Percentiles rank a stretch among this genome's conserved stretches.
Evolutionary conservation across 2,329 filamentous ascomycete genomes (phyloP).

Genomic region (Ophiognomonia clavigignenti-juglandacearum): DNA sequence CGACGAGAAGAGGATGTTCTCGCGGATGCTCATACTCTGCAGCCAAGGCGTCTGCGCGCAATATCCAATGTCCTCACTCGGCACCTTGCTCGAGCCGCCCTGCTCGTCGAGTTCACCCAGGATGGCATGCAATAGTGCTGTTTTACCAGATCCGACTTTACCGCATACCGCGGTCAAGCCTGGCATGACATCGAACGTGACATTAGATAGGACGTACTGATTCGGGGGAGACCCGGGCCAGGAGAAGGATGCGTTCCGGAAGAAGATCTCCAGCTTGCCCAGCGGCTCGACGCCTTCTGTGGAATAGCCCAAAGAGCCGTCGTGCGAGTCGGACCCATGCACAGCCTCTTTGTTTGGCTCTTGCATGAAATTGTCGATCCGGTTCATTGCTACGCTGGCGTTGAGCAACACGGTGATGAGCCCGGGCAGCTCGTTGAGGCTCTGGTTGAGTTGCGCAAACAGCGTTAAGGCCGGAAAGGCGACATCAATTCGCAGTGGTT

Average conservation of each 20-base stretch:
- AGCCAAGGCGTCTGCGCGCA: slow-evolving; percentile 60
- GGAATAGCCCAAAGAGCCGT: neutral
- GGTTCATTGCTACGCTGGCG: slow-evolving; percentile 73
- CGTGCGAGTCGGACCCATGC: slow-evolving; percentile 29
- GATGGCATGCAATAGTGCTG: slow-evolving; percentile 53
- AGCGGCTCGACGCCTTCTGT: slow-evolving; percentile 12
- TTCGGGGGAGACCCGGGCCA: slow-evolving; percentile 62
- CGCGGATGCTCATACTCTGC: slow-evolving; percentile 59
- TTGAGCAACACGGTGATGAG: slow-evolving; percentile 75
- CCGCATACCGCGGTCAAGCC: slow-evolving; percentile 54
- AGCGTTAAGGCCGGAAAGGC: slow-evolving; percentile 84
- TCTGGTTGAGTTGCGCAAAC: slow-evolving; percentile 69
- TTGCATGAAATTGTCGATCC: slow-evolving; percentile 81
- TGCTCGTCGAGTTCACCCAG: slow-evolving; percentile 64
- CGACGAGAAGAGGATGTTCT: slow-evolving; percentile 60
- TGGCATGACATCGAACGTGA: slow-evolving; percentile 40
- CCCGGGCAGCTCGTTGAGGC: slow-evolving; percentile 68
- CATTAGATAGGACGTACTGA: slow-evolving; percentile 42
- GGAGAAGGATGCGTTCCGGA: slow-evolving; percentile 66
- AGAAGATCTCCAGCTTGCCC: slow-evolving; percentile 37
- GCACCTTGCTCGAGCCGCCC: slow-evolving; percentile 42
- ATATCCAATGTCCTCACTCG: slow-evolving; percentile 48
- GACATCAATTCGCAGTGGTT: slow-evolving; percentile 69
- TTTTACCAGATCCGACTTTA: slow-evolving; percentile 58
- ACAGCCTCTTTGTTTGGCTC: slow-evolving; percentile 70